Base-by-base conservation (phyloP, 305 asterid genomes). In the Solanum hybrid region DNA sequence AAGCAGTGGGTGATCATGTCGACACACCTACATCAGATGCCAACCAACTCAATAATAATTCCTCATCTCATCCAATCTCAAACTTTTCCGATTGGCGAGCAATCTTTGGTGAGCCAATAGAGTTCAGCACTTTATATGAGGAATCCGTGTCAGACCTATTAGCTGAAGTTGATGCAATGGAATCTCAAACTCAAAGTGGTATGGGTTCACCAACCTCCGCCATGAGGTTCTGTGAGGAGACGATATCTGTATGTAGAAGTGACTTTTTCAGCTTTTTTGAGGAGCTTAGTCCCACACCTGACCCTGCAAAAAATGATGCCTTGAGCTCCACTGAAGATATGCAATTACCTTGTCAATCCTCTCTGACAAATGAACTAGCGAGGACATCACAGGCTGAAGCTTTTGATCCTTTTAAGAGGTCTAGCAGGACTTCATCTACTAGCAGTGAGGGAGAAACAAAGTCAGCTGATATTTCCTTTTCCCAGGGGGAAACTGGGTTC, bases 161-260 rank as follows among this genome's bases (percentile, higher is more conserved):
- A 87, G 93, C 95, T 72, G 94, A 93, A 92, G 93, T 91, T 7
- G 99, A 94, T 87, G 99, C 99, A 22, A 93, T 93, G 94, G 91
- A 91, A 80, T 91, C 88, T 16, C 91, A 89, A 79, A 79, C 79
- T 78, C 87, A 88, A 56, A 88, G 91, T 89, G 92, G 92, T 78
- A 79, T 89, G 89, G 88, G 80, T 76, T 91, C 92, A 60, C 91
- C 92, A 27, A 91, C 92, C 79, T 91, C 92, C 34, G 91, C 88
- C 85, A 89, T 89, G 88, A 81, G 86, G 84, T 89, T 60, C 73
- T 72, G 29, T n/a, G 91, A 86, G 81, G 92, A 89, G 27, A 87
- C 88, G 42, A 89, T 89, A 60, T 85, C 88, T 36, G 91, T 64
- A 60, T 85, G 89, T 46, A 90, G 35, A 31, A 87, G 85, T 46